phyloP scores from a whole-genome alignment of 495 filamentous ascomycete species.

The Clavariopsis aquatica region DNA sequence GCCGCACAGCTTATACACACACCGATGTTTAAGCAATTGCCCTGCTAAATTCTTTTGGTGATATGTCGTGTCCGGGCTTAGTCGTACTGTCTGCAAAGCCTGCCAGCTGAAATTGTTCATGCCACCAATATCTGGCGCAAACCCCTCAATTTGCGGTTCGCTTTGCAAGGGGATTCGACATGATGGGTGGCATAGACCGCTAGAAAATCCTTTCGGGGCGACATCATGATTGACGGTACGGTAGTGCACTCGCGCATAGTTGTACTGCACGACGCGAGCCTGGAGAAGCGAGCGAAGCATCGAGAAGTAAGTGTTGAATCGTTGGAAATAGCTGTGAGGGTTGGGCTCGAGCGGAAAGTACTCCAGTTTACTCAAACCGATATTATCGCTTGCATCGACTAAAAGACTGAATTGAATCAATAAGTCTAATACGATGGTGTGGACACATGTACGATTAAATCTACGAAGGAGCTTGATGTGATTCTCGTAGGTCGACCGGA shows the following conservation, averaged over 20 bases:
- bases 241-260: not conserved
- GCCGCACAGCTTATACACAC: not conserved
- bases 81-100: not conserved
- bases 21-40: not conserved
- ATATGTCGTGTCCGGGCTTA: not conserved
- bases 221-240: not conserved
- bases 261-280: not conserved
- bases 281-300: not conserved
- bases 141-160: not conserved
- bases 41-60: not conserved
- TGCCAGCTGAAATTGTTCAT: not conserved
- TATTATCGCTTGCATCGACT: not conserved
- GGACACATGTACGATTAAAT: not conserved
- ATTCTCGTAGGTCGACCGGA: not conserved
- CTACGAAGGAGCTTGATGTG: not conserved
- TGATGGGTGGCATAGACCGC: not conserved
- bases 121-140: not conserved
- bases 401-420: not conserved
- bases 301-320: not conserved
- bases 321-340: not conserved
- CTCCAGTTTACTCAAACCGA: not conserved
- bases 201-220: not conserved
- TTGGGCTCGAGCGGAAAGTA: not conserved
- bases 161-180: not conserved
- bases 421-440: not conserved